Evolutionary conservation across 2,329 filamentous ascomycete genomes (phyloP), one percentile per base, ranked within the genome.

Genomic region (Penicillium sp.): DNA sequence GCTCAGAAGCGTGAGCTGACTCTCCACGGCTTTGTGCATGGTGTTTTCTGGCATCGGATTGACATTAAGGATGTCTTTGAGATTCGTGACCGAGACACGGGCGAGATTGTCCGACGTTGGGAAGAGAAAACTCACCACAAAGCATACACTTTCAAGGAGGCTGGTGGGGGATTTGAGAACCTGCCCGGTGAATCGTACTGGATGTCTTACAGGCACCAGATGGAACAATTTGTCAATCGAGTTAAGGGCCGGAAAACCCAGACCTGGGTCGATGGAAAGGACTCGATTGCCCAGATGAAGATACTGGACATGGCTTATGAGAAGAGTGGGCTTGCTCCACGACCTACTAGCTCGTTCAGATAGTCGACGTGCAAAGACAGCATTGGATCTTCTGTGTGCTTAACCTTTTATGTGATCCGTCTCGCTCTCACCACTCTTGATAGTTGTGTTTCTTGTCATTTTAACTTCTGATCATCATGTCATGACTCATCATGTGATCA

Each of bases 151-250:
- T 25, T 25, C 22, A 57, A 14, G 8, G 28, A 49, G 2, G 53
- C 49, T 35, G 37, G 47, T 12, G 40, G 56, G 54, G 63, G 51
- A 16, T 16, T 45, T 3, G 63, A 68, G 9, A 65, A 72, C 58
- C 8, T 25, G 12, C 14, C 38, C 14, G 45, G 36, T 9, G 18
- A 49, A 25, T 57, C 59, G 1, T 72, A 63, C 46, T 78, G 75
- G 76, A 60, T 65, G 12, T 71, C 71, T 4, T 78, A 76, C 58
- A 66, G 73, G 7, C 66, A 77, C 56, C 71, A 75, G 65, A 65
- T 80, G 22, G 72, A 79, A 57, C 66, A 72, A 52, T 80, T 80
- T 60, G 73, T 78, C 13, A 71, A 77, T 58, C 63, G 60, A 33
- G 55, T 79, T 29, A 70, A 69, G 39, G 73, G 72, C 0, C 64